Evolutionary conservation across 202 grass and related monocot genomes (phyloP).

Genomic region (Digitaria exilis): DNA sequence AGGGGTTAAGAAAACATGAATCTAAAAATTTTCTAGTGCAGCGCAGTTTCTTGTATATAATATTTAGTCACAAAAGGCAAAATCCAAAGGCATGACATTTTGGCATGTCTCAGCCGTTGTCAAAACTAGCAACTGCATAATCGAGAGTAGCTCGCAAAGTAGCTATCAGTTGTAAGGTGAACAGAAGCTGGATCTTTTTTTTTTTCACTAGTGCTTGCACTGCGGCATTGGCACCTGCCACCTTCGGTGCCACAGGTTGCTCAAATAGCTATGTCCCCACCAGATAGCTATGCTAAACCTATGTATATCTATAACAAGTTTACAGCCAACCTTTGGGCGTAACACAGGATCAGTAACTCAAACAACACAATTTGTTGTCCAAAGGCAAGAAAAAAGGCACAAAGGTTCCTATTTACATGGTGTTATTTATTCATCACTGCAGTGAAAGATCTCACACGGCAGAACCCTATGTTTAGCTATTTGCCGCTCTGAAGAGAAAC

Average conservation of each 20-base stretch:
- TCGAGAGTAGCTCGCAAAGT: neutral
- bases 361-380: slow-evolving; percentile 43
- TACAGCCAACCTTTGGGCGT: slow-evolving; percentile 24
- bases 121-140: neutral
- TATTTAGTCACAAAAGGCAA: neutral
- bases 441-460: slow-evolving; percentile 1
- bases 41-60: neutral
- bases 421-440: slow-evolving; percentile 41
- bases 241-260: neutral
- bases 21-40: neutral
- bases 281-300: slow-evolving; percentile 33
- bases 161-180: neutral
- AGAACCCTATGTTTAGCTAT: slow-evolving; percentile 32
- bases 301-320: slow-evolving; percentile 16
- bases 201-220: slow-evolving; percentile 8
- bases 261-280: slow-evolving; percentile 7
- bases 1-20: neutral
- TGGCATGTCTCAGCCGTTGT: neutral
- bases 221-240: slow-evolving; percentile 8
- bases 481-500: slow-evolving; percentile 16
- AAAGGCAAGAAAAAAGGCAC: slow-evolving; percentile 4
- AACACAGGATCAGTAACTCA: slow-evolving; percentile 32
- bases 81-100: neutral
- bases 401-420: slow-evolving; percentile 53
- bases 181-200: neutral